Evolutionary conservation across 345 rosid species (phyloP).

Genomic region (Ceriops decandra): DNA sequence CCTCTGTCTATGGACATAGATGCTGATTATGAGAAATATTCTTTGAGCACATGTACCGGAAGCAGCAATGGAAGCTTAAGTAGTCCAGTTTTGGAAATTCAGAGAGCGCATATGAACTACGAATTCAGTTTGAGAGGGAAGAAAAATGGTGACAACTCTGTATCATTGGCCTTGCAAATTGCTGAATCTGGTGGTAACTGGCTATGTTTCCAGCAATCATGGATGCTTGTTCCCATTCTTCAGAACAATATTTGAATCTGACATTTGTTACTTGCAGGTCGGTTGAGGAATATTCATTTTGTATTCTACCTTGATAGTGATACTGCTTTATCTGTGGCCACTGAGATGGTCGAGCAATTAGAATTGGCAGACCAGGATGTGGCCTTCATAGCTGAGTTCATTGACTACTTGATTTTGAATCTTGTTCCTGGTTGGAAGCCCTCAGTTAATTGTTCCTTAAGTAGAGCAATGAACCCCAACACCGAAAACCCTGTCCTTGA

Average conservation of each 20-base stretch:
- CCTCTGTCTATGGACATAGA: conserved; percentile 66
- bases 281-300: conserved; percentile 64
- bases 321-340: conserved; percentile 62
- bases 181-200: conserved; percentile 51
- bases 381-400: conserved; percentile 63
- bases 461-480: conserved; percentile 7
- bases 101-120: conserved; percentile 41
- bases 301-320: conserved; percentile 63
- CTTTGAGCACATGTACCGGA: conserved; percentile 39
- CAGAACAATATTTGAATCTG: neutral
- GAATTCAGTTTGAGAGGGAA: conserved; percentile 56
- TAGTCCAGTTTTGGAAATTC: conserved; percentile 45
- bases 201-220: neutral
- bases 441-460: conserved; percentile 6
- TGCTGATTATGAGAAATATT: conserved; percentile 34
- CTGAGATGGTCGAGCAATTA: conserved; percentile 86
- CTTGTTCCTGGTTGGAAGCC: conserved; percentile 35
- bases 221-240: neutral
- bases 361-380: conserved; percentile 60
- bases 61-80: conserved; percentile 36
- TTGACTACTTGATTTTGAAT: conserved; percentile 55
- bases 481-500: neutral
- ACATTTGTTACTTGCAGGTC: conserved; percentile 38
- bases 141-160: conserved; percentile 39
- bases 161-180: conserved; percentile 54